Conservation (phyloP, 768 basidiomycete species). For the Sarcomyxa edulis region DNA sequence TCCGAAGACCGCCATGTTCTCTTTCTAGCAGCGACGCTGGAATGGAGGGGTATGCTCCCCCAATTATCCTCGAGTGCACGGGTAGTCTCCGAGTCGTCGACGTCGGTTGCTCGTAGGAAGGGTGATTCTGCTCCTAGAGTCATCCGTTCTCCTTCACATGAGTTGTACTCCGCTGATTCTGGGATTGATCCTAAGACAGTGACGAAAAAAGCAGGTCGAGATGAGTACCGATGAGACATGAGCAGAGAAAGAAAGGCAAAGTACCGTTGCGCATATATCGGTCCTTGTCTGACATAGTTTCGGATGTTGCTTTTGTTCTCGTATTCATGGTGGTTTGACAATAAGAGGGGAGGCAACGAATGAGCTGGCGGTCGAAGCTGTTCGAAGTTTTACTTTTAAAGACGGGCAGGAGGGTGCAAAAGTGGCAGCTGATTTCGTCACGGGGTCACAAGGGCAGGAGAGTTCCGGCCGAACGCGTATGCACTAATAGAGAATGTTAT, state of each 20-base stretch:
- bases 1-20: conserved; percentile 9
- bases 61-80: conserved; percentile 4
- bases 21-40: conserved; percentile 6
- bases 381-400: no score
- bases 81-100: background rate
- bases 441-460: no score
- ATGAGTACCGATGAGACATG: background rate
- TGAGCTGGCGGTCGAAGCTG: no score
- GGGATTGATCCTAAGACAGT: conserved; percentile 1
- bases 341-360: no score
- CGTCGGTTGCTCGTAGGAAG: conserved; percentile 5
- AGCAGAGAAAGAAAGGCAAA: background rate
- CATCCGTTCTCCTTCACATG: conserved; percentile 1
- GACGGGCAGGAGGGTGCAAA: no score
- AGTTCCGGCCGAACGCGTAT: no score
- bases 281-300: no score
- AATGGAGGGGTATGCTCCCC: conserved; percentile 5
- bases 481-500: no score
- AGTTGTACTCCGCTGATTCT: conserved; percentile 2
- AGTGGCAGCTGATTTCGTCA: no score
- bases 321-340: no score
- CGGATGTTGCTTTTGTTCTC: no score
- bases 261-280: no score
- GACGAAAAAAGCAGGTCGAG: conserved; percentile 2
- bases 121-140: conserved; percentile 15